Percentiles rank a stretch among this genome's conserved stretches.
Conservation (phyloP, 2,329 filamentous ascomycete genomes). For the Hysterium pulicare region DNA sequence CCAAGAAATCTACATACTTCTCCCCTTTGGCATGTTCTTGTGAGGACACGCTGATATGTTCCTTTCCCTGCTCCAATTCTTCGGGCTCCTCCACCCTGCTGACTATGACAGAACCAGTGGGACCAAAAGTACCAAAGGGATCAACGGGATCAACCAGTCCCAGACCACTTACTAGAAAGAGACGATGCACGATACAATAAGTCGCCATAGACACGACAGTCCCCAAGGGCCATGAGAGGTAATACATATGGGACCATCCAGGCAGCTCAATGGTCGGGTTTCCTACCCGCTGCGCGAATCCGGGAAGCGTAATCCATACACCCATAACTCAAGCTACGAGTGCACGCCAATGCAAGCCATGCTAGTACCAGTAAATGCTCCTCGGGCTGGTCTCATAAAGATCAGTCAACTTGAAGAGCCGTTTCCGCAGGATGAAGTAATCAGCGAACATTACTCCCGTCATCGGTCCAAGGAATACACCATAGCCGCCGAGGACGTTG, state of each 20-base stretch:
- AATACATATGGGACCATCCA: not conserved
- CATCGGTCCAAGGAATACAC: conserved; percentile 48
- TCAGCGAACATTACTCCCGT: conserved; percentile 46
- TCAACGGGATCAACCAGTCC: not conserved
- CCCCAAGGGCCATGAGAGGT: not conserved
- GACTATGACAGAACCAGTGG: no score
- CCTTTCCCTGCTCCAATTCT: no score
- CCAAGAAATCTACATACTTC: no score
- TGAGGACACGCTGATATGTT: no score
- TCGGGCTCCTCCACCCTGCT: no score
- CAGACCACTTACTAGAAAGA: not conserved
- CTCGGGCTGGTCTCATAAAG: conserved; percentile 39
- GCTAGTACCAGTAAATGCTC: conserved; percentile 42
- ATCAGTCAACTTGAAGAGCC: conserved; percentile 42
- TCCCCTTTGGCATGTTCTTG: no score
- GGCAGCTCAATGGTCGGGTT: not conserved
- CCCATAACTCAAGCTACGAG: conserved; percentile 41
- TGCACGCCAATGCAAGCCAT: conserved; percentile 46
- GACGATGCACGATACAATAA: not conserved
- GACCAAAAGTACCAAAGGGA: not conserved
- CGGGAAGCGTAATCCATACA: conserved; percentile 6
- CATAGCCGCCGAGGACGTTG: conserved; percentile 44
- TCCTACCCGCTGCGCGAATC: not conserved
- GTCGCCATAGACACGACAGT: not conserved
- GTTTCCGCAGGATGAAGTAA: conserved; percentile 43